Base-by-base conservation (phyloP, 2,329 filamentous ascomycete species). In the Diaporthe vexans region DNA sequence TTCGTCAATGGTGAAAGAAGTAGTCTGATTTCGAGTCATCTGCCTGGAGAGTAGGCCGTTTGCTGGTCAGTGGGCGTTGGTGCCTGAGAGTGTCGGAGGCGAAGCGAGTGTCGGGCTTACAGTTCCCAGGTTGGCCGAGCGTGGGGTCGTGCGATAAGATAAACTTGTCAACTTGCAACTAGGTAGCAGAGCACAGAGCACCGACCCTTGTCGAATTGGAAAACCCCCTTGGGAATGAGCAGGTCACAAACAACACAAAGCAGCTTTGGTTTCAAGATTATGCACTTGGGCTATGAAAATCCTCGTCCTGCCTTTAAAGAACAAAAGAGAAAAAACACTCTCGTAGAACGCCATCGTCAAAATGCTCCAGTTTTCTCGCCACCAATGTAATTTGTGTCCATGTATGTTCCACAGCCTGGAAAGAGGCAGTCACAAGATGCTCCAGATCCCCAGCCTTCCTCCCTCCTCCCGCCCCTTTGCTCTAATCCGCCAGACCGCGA, bases 331-430 rank as follows among this genome's bases (percentile, higher is more conserved):
- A 52, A 37, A 54, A 52, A 24, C 21, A 61, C 54, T 57, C 57
- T 59, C 69, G 48, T 58, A 63, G 51, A 72, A 72, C 69, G 69
- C 69, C 69, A 54, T 61, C 69, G 51, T 71, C 57, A 72, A 63
- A 37, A 72, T 72, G 69, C 69, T 72, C 69, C 69, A 17, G 69
- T 54, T 72, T 72, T 71, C 69, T 61, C 56, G 33, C 69, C 57
- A 43, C 56, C 46, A 63, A 58, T 63, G 51, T 57, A 70, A 8
- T 57, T 57, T 52, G 63, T 67, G 46, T 37, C 46, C 46, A 37
- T 67, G 29, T 67, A 37, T 67, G 29, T 67, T 67, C 46, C 63
- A 67, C 63, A 52, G 46, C 63, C 63, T 67, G 46, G 46, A 67
- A 67, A 63, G 58, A 67, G 61, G 61, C 61, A 67, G 29, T 67